Evolutionary conservation across 306 rosid genomes (phyloP).

Genomic region (Macrotyloma uniflorum): DNA sequence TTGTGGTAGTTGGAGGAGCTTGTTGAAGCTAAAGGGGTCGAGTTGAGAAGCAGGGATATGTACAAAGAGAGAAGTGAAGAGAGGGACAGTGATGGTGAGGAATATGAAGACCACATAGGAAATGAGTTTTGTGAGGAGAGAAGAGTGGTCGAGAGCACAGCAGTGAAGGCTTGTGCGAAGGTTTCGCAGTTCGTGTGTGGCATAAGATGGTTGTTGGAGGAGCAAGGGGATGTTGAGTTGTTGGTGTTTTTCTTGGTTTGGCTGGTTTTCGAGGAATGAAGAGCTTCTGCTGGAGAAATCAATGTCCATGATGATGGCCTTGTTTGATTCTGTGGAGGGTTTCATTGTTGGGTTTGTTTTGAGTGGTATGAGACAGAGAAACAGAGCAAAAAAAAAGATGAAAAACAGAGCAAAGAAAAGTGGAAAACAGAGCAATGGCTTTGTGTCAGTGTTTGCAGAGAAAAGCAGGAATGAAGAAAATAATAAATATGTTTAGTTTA

Average conservation of each 20-base stretch:
- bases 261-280: background rate
- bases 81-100: constrained; percentile 64
- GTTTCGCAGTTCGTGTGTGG: constrained; percentile 61
- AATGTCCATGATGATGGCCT: constrained; percentile 2
- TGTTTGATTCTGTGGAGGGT: constrained; percentile 28
- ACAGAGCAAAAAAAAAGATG: background rate
- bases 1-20: constrained; percentile 79
- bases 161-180: constrained; percentile 68
- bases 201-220: constrained; percentile 56
- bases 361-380: background rate
- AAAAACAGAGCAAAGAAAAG: background rate
- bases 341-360: constrained; percentile 10
- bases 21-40: constrained; percentile 67
- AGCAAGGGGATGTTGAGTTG: constrained; percentile 58
- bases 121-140: constrained; percentile 49
- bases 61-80: constrained; percentile 48
- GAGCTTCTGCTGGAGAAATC: background rate
- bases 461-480: no score
- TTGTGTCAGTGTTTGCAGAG: background rate
- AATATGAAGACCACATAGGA: constrained; percentile 60
- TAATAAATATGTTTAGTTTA: no score
- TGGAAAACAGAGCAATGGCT: background rate
- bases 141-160: constrained; percentile 89
- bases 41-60: constrained; percentile 42
- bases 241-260: background rate